Evolutionary conservation across 1,284 basidiomycete species (phyloP), one percentile per base, ranked within the genome.

Genomic region (Stereum hirsutum): DNA sequence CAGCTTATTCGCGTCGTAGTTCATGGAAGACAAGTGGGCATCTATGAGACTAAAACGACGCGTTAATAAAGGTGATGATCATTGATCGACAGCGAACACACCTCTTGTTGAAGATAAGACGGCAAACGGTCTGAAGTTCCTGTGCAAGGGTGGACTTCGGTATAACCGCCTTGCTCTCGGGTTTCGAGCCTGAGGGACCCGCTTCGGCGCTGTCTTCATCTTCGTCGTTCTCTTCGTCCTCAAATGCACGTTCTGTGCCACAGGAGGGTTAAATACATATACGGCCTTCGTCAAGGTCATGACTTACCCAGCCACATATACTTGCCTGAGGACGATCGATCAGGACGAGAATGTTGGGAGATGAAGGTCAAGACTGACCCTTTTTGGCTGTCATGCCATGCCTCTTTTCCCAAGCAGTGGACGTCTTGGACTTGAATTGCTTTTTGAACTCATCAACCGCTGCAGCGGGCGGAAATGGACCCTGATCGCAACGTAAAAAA

Each of bases 1-100:
- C 19, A 82, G 64, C 54, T 83, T 83, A 51, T 75, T 75, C 3
- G 76, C 78, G 53, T 83, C 79, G 51, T 83, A 83, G 52, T 81
- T 80, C 75, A 83, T 77, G 3, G 74, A 72, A n/a, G 73, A 72
- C 52, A 83, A 56, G 19, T 70, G 66, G 0, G 73, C 74, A 39
- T 76, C 67, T 37, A 81, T 74, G 48, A 78, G 56, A 23, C 74
- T 78, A 41, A 1, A 34, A 15, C 25, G 15, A 26, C 24, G 21
- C 48, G 28, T 33, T 44, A 27, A 40, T 25, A 5, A 25, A 7
- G 41, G 37, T 41, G 15, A 6, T 11, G 25, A 23, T 19, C 27
- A 33, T 30, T 12, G 26, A 45, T 20, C 30, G 8, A 2, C 27
- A 42, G 33, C 10, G 4, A 15, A 47, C 63, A 45, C 49, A 74